These are phyloP conservation scores for Penicillium subrubescens DNA, from an alignment of 495 filamentous ascomycete genomes.

Conservation along the genomic window DNA sequence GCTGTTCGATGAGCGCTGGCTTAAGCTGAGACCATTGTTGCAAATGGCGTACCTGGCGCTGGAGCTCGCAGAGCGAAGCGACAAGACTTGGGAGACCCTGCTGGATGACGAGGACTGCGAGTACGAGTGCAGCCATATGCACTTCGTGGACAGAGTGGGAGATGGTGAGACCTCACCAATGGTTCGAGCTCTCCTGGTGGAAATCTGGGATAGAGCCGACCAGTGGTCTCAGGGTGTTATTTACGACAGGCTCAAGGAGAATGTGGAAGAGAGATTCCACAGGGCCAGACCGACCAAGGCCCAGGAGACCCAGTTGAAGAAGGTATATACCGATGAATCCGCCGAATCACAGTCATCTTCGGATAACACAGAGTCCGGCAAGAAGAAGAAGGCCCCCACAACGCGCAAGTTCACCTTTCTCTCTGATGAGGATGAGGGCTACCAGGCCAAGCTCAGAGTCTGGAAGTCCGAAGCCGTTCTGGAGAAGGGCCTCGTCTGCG, in stretches of 20 bases:
- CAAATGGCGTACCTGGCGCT: neutral
- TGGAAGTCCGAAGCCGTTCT: slow-evolving; percentile 8
- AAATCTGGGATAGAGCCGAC: neutral
- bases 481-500: slow-evolving; percentile 8
- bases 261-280: neutral
- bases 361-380: neutral
- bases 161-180: neutral
- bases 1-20: no score
- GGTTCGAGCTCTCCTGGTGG: neutral
- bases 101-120: neutral
- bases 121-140: neutral
- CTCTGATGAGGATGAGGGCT: neutral
- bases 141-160: neutral
- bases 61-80: neutral
- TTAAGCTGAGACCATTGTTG: neutral
- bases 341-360: neutral
- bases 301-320: neutral
- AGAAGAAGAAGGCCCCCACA: neutral
- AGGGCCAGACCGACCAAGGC: neutral
- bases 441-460: neutral
- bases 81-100: neutral
- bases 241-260: neutral
- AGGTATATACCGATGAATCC: neutral
- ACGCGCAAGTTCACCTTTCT: neutral
- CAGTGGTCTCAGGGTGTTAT: neutral